Evolutionary conservation across 352 stramenopile species (phyloP).

Genomic region (Phytophthora sp.): DNA sequence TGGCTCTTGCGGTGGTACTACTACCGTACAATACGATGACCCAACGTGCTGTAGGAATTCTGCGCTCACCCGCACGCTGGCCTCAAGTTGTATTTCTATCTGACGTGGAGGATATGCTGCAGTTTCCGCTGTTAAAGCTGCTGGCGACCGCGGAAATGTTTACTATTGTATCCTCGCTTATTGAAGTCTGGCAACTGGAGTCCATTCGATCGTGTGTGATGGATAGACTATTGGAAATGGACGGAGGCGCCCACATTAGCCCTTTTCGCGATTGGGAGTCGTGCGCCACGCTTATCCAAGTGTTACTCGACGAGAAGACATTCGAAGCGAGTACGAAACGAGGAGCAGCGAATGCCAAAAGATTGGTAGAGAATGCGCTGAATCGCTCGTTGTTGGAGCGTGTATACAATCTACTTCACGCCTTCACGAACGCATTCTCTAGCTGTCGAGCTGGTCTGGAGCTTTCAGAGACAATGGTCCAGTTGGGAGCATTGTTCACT

Average conservation of each 20-base stretch:
- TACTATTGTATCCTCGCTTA: conserved; percentile 40
- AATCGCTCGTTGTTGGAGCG: conserved; percentile 47
- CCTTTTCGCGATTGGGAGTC: conserved; percentile 46
- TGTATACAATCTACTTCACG: conserved; percentile 49
- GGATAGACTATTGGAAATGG: conserved; percentile 27
- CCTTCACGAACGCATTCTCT: conserved; percentile 40
- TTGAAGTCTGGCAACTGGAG: conserved; percentile 45
- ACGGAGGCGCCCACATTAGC: conserved; percentile 5
- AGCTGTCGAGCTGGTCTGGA: conserved; percentile 30
- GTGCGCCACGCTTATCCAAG: conserved; percentile 43
- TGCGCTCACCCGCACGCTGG: conserved; percentile 39
- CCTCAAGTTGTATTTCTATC: conserved; percentile 47
- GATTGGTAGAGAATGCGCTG: conserved; percentile 42
- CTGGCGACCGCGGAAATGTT: conserved; percentile 46
- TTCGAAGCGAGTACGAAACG: conserved; percentile 38
- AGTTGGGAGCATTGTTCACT: conserved; percentile 51
- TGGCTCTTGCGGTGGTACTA: conserved; percentile 51
- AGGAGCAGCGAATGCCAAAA: conserved; percentile 33
- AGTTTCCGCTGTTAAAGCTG: conserved; percentile 52
- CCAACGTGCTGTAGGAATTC: conserved; percentile 47
- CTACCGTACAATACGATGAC: conserved; percentile 46
- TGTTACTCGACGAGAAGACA: conserved; percentile 49
- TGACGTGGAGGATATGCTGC: conserved; percentile 56
- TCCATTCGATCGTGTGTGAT: conserved; percentile 31
- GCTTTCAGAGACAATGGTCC: conserved; percentile 51